These are phyloP conservation scores for Lecanoromycetidae sp. DNA, from an alignment of 2,329 filamentous ascomycete species.

Conservation along the genomic window DNA sequence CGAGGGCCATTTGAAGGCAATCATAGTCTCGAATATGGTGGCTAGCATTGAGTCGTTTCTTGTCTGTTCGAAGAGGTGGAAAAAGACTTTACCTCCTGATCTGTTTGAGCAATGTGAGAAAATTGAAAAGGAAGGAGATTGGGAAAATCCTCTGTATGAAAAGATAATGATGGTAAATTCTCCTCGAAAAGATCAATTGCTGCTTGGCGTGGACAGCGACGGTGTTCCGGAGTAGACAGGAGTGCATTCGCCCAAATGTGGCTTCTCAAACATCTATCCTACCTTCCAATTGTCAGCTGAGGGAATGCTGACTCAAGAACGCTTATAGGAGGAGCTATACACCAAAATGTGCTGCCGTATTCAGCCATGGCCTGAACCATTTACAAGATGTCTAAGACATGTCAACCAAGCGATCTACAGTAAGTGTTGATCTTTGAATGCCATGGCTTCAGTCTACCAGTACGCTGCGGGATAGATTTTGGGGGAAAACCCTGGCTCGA, in stretches of 20 bases:
- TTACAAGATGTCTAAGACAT: constrained; percentile 4
- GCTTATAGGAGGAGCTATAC: constrained; percentile 10
- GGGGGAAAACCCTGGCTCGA: too few relatives aligned
- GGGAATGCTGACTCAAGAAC: too few relatives aligned
- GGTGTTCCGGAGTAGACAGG: too few relatives aligned
- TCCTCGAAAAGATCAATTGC: too few relatives aligned
- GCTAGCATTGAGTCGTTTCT: constrained; percentile 12
- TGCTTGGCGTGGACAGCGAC: too few relatives aligned
- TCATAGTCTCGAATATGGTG: constrained; percentile 11
- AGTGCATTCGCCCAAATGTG: too few relatives aligned
- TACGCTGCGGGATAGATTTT: too few relatives aligned
- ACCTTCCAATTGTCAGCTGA: too few relatives aligned
- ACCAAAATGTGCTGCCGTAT: constrained; percentile 8
- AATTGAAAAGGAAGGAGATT: constrained; percentile 7
- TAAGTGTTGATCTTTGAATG: too few relatives aligned
- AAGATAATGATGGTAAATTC: constrained; percentile 14
- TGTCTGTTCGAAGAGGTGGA: constrained; percentile 1
- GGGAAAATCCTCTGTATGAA: constrained; percentile 11
- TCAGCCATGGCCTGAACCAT: constrained; percentile 11
- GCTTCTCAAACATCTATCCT: too few relatives aligned
- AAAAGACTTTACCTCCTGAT: constrained; percentile 7
- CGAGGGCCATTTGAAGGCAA: constrained; percentile 7
- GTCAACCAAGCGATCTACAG: too few relatives aligned
- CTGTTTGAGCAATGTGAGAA: constrained; percentile 2
- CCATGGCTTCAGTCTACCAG: too few relatives aligned